These are phyloP conservation scores for Wickerhamomyces queroliae DNA, from an alignment of 805 yeast genomes.

Conservation along the genomic window DNA sequence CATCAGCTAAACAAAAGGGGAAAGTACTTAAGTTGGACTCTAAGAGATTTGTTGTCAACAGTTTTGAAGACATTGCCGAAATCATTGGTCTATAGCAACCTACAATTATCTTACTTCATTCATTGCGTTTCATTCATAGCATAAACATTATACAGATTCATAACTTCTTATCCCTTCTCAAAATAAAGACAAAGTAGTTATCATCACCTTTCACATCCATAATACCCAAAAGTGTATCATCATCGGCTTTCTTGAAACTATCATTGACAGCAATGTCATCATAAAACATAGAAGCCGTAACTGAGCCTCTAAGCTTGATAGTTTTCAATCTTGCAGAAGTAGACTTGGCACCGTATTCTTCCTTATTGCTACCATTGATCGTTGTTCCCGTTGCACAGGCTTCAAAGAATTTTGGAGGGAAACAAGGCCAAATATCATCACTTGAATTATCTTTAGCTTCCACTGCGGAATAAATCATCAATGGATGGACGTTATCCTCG, in stretches of 20 bases:
- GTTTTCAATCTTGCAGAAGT: not conserved
- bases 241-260: not conserved
- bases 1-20: not conserved
- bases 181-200: no score
- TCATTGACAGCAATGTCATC: not conserved
- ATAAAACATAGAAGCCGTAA: constrained; percentile 1
- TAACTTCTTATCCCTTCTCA: no score
- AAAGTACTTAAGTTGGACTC: not conserved
- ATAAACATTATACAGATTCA: no score
- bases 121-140: no score
- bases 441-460: no score
- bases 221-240: not conserved
- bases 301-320: not conserved
- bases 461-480: not conserved
- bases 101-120: no score
- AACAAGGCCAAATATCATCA: constrained; percentile 1
- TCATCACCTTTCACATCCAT: no score
- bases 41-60: not conserved
- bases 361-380: not conserved
- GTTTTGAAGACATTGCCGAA: no score
- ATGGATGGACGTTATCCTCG: constrained; percentile 1
- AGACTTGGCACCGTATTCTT: not conserved
- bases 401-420: not conserved
- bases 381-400: not conserved
- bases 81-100: no score